Evolutionary conservation across 768 basidiomycete species (phyloP).

Genomic region (Infundibulicybe gibba): DNA sequence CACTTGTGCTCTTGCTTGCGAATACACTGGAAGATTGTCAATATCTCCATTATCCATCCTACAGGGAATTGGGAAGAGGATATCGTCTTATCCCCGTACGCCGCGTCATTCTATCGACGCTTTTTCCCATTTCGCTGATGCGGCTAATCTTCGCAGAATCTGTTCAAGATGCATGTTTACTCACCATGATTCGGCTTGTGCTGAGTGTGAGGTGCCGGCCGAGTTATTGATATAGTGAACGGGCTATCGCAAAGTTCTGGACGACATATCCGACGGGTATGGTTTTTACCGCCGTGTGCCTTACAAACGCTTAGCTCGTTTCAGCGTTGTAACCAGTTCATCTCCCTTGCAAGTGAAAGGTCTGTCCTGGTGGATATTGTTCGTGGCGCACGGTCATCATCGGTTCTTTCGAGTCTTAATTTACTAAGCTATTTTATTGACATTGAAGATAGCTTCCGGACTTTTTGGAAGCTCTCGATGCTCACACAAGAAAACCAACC

Average conservation of each 20-base stretch:
- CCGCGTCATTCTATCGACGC: conserved; percentile 4
- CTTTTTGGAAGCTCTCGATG: conserved; percentile 47
- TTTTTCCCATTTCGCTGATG: conserved; percentile 3
- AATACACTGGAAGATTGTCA: conserved; percentile 51
- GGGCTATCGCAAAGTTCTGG: conserved; percentile 40
- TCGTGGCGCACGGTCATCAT: conserved; percentile 44
- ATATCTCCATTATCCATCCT: conserved; percentile 47
- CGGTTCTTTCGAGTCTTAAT: conserved; percentile 37
- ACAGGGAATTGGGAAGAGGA: conserved; percentile 35
- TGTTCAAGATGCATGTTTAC: conserved; percentile 69
- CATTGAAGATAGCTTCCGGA: conserved; percentile 58
- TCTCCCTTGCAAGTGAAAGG: conserved; percentile 42
- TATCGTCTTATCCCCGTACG: conserved; percentile 43
- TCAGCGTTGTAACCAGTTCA: conserved; percentile 73
- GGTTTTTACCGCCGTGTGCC: conserved; percentile 7
- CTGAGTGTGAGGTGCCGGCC: conserved; percentile 51
- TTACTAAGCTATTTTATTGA: not conserved
- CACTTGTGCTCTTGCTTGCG: conserved; percentile 63
- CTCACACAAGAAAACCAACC: conserved; percentile 3
- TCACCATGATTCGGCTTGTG: conserved; percentile 68
- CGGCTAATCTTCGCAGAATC: conserved; percentile 38
- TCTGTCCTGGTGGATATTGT: conserved; percentile 44
- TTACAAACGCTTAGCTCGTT: conserved; percentile 5
- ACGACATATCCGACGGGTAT: conserved; percentile 57
- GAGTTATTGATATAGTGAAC: conserved; percentile 39